Evolutionary conservation across 495 filamentous ascomycete genomes (phyloP), one percentile per base, ranked within the genome.

Genomic region (Aspergillus homomorphus): DNA sequence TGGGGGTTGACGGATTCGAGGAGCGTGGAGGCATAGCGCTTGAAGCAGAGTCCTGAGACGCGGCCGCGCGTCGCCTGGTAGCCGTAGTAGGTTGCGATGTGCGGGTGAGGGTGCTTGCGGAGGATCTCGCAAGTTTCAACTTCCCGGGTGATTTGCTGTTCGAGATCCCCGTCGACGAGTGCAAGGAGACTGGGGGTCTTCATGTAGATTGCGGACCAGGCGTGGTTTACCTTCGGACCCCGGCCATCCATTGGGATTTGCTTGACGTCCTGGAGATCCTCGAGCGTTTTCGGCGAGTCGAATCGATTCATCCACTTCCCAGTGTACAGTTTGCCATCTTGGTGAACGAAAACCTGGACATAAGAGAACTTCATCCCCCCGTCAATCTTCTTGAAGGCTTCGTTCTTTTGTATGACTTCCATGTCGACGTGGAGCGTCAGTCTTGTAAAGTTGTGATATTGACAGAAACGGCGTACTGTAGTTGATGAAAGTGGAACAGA

Each of bases 11-110:
- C 69, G 60, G 60, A 66, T 62, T 66, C 50, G 54, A 68, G 64
- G 60, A 75, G 41, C 18, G 64, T 74, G 57, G 62, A 66, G 51
- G 60, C 65, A 63, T 73, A 75, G 53, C 64, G 62, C 48, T 74
- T 73, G 57, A 78, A 72, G 50, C 70, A 73, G 22, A 76, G 42
- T 9, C 70, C 69, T 49, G 70, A 71, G 45, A 78, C 71, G 58
- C 66, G 65, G 56, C 69, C 68, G 15, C 64, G 48, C 30, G 55
- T 64, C 42, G 71, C 64, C 12, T 63, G 56, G 58, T 61, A 75
- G 20, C 64, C 69, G 54, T 72, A 70, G 58, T 77, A 76, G 30
- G 54, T 53, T 43, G 74, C 64, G 50, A 75, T 74, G 56, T 73
- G 70, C 16, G 67, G 73, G 58, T 78, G 71, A 18, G 74, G 73